phyloP scores from a whole-genome alignment of 495 filamentous ascomycete genomes.

The Xylaria curta region DNA sequence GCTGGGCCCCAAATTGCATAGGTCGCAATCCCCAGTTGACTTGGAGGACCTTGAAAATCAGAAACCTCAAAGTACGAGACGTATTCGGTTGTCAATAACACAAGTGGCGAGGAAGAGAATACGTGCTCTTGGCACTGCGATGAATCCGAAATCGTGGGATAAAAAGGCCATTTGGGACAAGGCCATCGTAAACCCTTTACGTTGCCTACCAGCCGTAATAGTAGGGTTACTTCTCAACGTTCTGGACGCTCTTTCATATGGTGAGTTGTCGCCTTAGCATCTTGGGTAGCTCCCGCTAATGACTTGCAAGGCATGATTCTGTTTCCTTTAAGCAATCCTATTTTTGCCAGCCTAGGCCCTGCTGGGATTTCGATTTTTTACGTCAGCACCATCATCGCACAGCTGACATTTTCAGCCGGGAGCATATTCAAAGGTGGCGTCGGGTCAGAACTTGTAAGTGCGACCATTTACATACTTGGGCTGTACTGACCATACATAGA shows the following conservation, averaged over 20 bases:
- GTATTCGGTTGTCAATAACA: conserved; percentile 17
- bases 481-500: conserved; percentile 51
- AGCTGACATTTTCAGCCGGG: conserved; percentile 88
- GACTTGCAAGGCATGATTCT: conserved; percentile 78
- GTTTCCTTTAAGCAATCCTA: conserved; percentile 84
- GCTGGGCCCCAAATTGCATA: conserved; percentile 36
- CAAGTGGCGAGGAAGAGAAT: conserved; percentile 26
- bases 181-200: conserved; percentile 68
- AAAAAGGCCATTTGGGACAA: conserved; percentile 66
- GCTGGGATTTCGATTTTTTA: conserved; percentile 99
- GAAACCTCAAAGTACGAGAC: conserved; percentile 35
- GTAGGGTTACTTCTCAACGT: conserved; percentile 91
- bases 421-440: conserved; percentile 91
- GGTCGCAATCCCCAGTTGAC: conserved; percentile 37
- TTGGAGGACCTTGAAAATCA: conserved; percentile 51
- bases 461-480: background rate
- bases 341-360: conserved; percentile 82
- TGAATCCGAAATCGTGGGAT: conserved; percentile 77
- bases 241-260: conserved; percentile 93
- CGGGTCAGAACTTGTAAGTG: conserved; percentile 87
- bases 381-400: conserved; percentile 93
- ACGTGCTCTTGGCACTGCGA: conserved; percentile 32
- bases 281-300: conserved; percentile 22
- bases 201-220: conserved; percentile 81
- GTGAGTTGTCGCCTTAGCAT: conserved; percentile 47